Percentiles rank a stretch among this genome's conserved stretches.
phyloP scores from a whole-genome alignment of 768 basidiomycete genomes.

The Chalciporus piperatus region DNA sequence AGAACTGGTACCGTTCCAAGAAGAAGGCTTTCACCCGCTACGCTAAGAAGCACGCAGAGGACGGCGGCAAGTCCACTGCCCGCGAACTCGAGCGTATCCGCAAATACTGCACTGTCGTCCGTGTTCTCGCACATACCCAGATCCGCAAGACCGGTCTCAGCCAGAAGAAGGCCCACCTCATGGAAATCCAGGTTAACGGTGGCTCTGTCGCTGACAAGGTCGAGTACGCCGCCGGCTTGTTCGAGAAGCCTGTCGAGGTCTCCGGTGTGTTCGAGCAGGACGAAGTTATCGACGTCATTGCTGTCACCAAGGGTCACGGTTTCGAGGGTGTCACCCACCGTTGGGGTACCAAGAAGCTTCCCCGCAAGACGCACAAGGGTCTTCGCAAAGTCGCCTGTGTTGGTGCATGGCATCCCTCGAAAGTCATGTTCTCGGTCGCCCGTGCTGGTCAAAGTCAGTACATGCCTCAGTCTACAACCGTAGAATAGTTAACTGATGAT shows the following conservation, averaged over 20 bases:
- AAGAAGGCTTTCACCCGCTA: slow-evolving; percentile 99
- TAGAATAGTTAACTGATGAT: slow-evolving; percentile 2
- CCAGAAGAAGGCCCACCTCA: slow-evolving; percentile 99
- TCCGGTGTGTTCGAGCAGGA: slow-evolving; percentile 90
- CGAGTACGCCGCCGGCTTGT: slow-evolving; percentile 87
- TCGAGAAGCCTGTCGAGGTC: slow-evolving; percentile 95
- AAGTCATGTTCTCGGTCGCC: slow-evolving; percentile 99
- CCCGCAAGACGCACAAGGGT: slow-evolving; percentile 99
- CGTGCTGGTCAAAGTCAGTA: slow-evolving; percentile 98
- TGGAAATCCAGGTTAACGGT: slow-evolving; percentile 99
- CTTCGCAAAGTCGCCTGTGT: slow-evolving; percentile 99
- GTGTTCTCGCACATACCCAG: slow-evolving; percentile 98
- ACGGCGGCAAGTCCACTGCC: slow-evolving; percentile 84
- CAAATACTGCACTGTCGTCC: slow-evolving; percentile 99
- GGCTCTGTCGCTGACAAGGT: slow-evolving; percentile 96
- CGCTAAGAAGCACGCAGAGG: slow-evolving; percentile 98
- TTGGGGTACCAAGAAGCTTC: slow-evolving; percentile 99
- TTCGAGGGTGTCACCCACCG: slow-evolving; percentile 99
- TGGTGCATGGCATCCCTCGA: slow-evolving; percentile 97
- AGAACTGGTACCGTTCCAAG: slow-evolving; percentile 99
- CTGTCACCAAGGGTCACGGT: slow-evolving; percentile 98
- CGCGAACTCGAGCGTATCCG: slow-evolving; percentile 99
- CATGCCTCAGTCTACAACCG: slow-evolving; percentile 4
- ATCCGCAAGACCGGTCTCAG: slow-evolving; percentile 95
- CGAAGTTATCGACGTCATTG: slow-evolving; percentile 94